Conservation (phyloP, 1,284 basidiomycete species). For the Calocybe gambosa region DNA sequence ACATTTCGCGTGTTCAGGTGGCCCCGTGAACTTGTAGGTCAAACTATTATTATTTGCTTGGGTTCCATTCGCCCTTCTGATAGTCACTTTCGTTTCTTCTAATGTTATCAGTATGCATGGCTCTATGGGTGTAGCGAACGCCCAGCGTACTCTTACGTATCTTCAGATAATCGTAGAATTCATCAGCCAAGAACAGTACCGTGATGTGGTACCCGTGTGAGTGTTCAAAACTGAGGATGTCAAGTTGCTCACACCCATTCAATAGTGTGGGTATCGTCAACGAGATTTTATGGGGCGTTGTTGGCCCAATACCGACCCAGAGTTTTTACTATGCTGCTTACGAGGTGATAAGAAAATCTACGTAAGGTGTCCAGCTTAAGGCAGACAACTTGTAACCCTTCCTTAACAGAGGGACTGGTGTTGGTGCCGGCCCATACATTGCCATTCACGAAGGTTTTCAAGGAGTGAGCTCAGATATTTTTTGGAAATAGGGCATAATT, state of each 20-base stretch:
- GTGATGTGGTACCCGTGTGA: conserved; percentile 66
- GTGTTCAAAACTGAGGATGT: conserved; percentile 10
- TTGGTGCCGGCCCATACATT: conserved; percentile 67
- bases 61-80: conserved; percentile 1
- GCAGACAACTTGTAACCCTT: neutral
- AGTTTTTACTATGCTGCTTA: conserved; percentile 65
- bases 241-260: neutral
- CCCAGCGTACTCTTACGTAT: conserved; percentile 73
- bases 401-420: conserved; percentile 49
- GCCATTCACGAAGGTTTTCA: conserved; percentile 73
- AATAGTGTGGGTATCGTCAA: conserved; percentile 50
- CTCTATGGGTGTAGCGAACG: conserved; percentile 58
- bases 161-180: conserved; percentile 74
- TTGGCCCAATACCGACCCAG: conserved; percentile 42
- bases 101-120: conserved; percentile 32
- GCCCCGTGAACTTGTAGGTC: conserved; percentile 38
- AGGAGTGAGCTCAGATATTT: conserved; percentile 37
- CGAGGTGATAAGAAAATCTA: conserved; percentile 58
- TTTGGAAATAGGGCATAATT: neutral
- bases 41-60: conserved; percentile 14
- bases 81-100: conserved; percentile 5
- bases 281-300: conserved; percentile 50
- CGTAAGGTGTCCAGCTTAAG: conserved; percentile 19
- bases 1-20: conserved; percentile 23
- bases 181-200: conserved; percentile 72